Conservation (phyloP, 2,329 filamentous ascomycete genomes). For the Cercospora sesami region DNA sequence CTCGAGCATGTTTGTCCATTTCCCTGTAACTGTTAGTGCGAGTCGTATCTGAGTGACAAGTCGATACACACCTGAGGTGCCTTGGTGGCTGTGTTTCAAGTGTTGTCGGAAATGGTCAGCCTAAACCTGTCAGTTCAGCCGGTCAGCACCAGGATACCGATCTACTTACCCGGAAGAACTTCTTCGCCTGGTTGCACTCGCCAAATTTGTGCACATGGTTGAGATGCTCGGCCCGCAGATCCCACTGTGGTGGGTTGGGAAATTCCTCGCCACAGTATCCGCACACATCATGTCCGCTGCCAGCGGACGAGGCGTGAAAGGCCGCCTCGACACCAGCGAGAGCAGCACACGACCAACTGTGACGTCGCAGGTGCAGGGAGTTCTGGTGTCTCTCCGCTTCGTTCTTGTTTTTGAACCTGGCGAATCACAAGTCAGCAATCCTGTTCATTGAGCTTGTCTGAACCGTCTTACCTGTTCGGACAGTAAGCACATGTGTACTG, state of each 20-base stretch:
- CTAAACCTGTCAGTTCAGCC: constrained; percentile 11
- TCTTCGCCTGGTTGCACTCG: constrained; percentile 97
- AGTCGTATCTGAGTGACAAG: not conserved
- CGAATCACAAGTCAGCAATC: constrained; percentile 5
- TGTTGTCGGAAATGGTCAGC: constrained; percentile 98
- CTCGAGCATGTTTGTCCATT: constrained; percentile 98
- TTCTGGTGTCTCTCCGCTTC: constrained; percentile 96
- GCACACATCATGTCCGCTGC: constrained; percentile 71
- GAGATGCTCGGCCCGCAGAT: constrained; percentile 79
- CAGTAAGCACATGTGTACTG: constrained; percentile 94
- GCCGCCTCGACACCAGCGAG: constrained; percentile 71
- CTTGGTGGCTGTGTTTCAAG: constrained; percentile 68
- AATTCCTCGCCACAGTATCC: constrained; percentile 97
- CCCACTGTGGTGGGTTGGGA: constrained; percentile 82
- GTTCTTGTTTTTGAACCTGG: constrained; percentile 91
- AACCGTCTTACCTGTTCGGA: constrained; percentile 63
- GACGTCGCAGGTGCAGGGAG: constrained; percentile 83
- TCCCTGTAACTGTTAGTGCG: constrained; percentile 63
- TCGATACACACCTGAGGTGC: constrained; percentile 16
- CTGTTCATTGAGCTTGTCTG: not conserved
- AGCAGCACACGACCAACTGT: constrained; percentile 96
- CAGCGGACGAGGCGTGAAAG: constrained; percentile 74
- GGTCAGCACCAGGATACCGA: not conserved
- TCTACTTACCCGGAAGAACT: constrained; percentile 71
- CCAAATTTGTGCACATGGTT: constrained; percentile 93